Evolutionary conservation across 257 asterid species (phyloP).

Genomic region (Solanum tacnaense): DNA sequence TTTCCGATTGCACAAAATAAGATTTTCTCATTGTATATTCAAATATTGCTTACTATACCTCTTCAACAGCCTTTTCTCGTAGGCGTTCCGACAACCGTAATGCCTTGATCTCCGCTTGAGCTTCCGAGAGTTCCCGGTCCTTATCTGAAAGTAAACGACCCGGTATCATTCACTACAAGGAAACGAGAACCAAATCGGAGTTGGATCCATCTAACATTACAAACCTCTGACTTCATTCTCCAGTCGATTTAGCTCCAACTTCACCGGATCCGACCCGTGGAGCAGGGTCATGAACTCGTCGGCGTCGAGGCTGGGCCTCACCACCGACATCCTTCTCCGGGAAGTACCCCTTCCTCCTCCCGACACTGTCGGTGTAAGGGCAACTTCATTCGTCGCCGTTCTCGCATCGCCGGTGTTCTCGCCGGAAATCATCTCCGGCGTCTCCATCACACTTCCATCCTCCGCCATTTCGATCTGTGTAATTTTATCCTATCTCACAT

Average conservation of each 20-base stretch:
- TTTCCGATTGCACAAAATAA: background rate
- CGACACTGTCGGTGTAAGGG: conserved; percentile 31
- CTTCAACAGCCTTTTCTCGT: conserved; percentile 90
- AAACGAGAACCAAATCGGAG: conserved; percentile 22
- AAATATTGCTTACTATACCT: conserved; percentile 30
- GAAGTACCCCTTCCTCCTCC: conserved; percentile 24
- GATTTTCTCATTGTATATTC: background rate
- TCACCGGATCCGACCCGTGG: conserved; percentile 99
- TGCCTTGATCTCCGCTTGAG: conserved; percentile 82
- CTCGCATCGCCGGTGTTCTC: conserved; percentile 45
- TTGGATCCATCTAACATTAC: conserved; percentile 62
- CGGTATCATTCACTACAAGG: background rate
- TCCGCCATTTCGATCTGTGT: conserved; percentile 82
- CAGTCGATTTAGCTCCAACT: conserved; percentile 94
- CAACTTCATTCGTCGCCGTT: conserved; percentile 1
- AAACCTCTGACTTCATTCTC: conserved; percentile 98
- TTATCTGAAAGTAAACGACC: conserved; percentile 38
- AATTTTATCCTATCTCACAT: conserved; percentile 16
- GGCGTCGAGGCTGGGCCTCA: conserved; percentile 81
- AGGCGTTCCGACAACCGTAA: conserved; percentile 64
- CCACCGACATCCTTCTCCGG: conserved; percentile 69
- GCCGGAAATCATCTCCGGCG: conserved; percentile 34
- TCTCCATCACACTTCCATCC: conserved; percentile 44
- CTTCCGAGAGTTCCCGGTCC: conserved; percentile 82
- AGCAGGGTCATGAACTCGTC: conserved; percentile 86